Conservation (phyloP, 2,329 filamentous ascomycete genomes). For the Colletotrichum phormii region DNA sequence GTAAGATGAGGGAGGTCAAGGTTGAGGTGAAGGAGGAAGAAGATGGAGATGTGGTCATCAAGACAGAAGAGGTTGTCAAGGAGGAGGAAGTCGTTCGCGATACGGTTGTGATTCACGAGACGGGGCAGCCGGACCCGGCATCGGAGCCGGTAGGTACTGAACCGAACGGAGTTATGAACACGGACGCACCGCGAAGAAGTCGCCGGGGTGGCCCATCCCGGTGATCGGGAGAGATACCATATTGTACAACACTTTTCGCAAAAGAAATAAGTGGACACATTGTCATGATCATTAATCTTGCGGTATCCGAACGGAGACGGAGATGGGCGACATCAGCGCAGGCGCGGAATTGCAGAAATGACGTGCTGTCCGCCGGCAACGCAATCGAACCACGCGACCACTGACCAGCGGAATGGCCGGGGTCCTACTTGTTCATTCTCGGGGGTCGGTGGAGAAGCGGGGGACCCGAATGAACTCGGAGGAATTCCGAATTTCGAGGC, state of each 20-base stretch:
- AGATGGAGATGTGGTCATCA: conserved; percentile 35
- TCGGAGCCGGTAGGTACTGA: neutral
- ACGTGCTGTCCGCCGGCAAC: conserved; percentile 5
- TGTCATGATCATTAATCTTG: neutral
- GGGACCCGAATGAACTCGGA: conserved; percentile 16
- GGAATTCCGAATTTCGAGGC: conserved; percentile 8
- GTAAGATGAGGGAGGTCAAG: conserved; percentile 57
- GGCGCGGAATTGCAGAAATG: conserved; percentile 6
- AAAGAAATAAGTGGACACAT: neutral
- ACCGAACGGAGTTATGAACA: neutral
- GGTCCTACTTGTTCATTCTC: conserved; percentile 15
- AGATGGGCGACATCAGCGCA: neutral
- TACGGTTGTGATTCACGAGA: conserved; percentile 2
- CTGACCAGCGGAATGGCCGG: conserved; percentile 3
- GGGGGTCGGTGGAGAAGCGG: conserved; percentile 18
- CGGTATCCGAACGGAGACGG: neutral
- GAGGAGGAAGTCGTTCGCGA: conserved; percentile 45
- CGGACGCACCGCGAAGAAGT: neutral
- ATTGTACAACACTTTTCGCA: neutral
- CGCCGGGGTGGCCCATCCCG: neutral
- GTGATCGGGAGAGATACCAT: neutral
- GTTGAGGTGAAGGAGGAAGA: conserved; percentile 42
- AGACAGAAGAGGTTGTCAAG: conserved; percentile 43
- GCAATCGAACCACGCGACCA: conserved; percentile 18
- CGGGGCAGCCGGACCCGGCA: neutral